A percentile compares a stretch with the other conserved stretches of the same genome.
phyloP scores from a whole-genome alignment of 1,284 basidiomycete genomes.

The Cerioporus squamosus region DNA sequence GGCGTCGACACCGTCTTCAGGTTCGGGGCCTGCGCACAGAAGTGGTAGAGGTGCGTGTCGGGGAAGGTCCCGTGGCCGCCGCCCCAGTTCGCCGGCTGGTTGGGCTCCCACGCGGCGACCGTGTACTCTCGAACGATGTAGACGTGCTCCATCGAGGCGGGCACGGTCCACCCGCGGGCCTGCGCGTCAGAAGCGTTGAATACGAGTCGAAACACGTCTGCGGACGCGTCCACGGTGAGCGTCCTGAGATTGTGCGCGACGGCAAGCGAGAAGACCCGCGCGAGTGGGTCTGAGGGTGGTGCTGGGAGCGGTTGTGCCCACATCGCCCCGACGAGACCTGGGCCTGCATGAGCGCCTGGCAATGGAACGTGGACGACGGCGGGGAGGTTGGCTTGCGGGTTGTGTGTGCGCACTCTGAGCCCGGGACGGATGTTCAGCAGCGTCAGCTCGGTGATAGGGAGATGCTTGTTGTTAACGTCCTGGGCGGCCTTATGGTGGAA shows the following conservation, averaged over 20 bases:
- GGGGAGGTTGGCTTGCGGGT: too few species aligned
- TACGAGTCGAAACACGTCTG: constrained; percentile 40
- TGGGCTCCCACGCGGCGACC: constrained; percentile 6
- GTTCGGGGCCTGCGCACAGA: constrained; percentile 27
- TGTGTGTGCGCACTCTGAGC: too few species aligned
- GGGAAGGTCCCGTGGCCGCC: constrained; percentile 25
- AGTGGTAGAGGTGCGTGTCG: constrained; percentile 28
- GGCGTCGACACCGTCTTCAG: constrained; percentile 31
- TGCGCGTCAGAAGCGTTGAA: constrained; percentile 28
- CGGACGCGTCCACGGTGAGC: constrained; percentile 42
- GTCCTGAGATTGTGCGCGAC: constrained; percentile 37
- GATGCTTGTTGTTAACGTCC: constrained; percentile 30
- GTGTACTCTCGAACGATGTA: constrained; percentile 37
- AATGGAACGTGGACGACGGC: background rate
- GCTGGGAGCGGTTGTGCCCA: constrained; percentile 1
- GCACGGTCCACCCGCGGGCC: constrained; percentile 30
- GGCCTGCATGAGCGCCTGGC: too few species aligned
- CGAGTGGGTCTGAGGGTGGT: constrained; percentile 16
- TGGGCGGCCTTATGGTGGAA: constrained; percentile 26
- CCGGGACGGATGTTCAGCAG: constrained; percentile 33
- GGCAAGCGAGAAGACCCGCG: constrained; percentile 32
- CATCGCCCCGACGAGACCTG: background rate
- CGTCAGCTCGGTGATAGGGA: constrained; percentile 44
- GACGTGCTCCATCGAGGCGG: constrained; percentile 37
- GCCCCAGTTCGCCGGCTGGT: constrained; percentile 14